phyloP scores from a whole-genome alignment of 805 yeast genomes.

The Saturnispora dispora region DNA sequence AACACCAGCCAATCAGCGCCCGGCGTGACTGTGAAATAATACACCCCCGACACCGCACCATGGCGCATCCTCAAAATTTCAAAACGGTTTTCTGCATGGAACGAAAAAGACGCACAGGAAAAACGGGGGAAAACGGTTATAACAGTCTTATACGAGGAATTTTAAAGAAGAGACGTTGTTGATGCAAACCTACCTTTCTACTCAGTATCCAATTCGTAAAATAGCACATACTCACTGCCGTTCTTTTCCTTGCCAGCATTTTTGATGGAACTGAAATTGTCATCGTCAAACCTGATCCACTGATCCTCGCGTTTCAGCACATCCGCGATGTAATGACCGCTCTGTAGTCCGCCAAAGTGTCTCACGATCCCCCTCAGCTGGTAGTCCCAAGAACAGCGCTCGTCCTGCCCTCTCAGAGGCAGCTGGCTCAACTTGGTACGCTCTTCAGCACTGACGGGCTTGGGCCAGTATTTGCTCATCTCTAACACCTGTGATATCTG shows the following conservation, averaged over 20 bases:
- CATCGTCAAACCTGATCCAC: slow-evolving; percentile 13
- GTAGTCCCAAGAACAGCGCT: slow-evolving; percentile 60
- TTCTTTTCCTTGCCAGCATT: slow-evolving; percentile 6
- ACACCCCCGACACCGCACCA: background rate
- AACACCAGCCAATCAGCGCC: background rate
- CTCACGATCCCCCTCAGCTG: slow-evolving; percentile 72
- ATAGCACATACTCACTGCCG: slow-evolving; percentile 12
- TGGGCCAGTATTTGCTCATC: slow-evolving; percentile 70
- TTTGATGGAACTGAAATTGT: background rate
- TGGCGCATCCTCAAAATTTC: background rate
- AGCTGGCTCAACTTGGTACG: slow-evolving; percentile 38
- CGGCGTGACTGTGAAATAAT: background rate
- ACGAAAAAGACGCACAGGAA: background rate
- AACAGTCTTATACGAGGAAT: background rate
- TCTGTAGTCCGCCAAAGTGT: slow-evolving; percentile 72
- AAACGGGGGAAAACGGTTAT: background rate
- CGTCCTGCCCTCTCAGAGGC: slow-evolving; percentile 59
- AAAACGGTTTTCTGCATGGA: background rate
- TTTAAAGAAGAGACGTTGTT: background rate
- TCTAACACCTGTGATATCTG: slow-evolving; percentile 49
- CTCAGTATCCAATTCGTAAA: slow-evolving; percentile 5
- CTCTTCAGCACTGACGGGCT: slow-evolving; percentile 33
- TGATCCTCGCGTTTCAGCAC: background rate
- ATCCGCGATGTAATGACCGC: slow-evolving; percentile 65
- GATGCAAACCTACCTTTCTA: too few relatives aligned